phyloP scores from a whole-genome alignment of 768 basidiomycete genomes.

The Panus rudis region DNA sequence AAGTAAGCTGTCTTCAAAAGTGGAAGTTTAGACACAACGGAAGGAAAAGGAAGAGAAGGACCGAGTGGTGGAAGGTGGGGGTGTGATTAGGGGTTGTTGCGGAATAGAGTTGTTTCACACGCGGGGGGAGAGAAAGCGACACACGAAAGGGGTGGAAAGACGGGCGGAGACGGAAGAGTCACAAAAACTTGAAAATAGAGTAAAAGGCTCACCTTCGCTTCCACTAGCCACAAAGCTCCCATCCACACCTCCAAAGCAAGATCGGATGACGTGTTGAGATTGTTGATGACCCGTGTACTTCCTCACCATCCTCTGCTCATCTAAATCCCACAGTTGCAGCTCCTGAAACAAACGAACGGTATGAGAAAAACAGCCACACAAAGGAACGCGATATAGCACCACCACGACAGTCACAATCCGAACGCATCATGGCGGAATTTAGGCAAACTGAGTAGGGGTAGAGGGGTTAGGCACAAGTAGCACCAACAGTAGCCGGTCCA shows the following conservation, averaged over 20 bases:
- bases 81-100: no score
- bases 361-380: conserved; percentile 4
- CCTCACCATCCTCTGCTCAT: conserved; percentile 58
- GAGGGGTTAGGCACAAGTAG: no score
- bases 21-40: no score
- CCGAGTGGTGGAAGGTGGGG: neutral
- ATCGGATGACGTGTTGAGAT: conserved; percentile 78
- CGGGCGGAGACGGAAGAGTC: no score
- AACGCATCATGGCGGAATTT: no score
- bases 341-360: conserved; percentile 58
- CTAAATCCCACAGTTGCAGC: conserved; percentile 81
- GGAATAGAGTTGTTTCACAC: no score
- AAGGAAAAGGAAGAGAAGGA: neutral
- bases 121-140: no score
- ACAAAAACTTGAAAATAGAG: conserved; percentile 3
- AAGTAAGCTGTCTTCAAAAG: neutral
- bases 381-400: conserved; percentile 4
- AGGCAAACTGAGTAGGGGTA: no score
- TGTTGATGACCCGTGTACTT: conserved; percentile 86
- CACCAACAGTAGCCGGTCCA: no score
- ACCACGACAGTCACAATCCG: neutral
- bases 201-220: conserved; percentile 71
- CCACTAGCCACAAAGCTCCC: conserved; percentile 89
- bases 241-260: conserved; percentile 88
- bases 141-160: no score